These are phyloP conservation scores for Jaltomata sinuosa DNA, from an alignment of 257 asterid species.

Conservation along the genomic window DNA sequence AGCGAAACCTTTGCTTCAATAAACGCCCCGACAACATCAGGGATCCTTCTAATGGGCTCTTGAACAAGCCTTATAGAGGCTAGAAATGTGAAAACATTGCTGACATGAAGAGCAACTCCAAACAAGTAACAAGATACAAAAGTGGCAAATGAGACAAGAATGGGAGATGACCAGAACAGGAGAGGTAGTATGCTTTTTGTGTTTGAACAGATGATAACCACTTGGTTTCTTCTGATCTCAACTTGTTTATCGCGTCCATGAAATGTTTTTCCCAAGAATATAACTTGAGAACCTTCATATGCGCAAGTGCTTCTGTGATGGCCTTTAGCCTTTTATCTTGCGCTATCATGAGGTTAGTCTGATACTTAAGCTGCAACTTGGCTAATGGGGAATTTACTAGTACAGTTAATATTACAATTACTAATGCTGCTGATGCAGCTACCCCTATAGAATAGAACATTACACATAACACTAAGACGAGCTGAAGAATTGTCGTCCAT, in stretches of 20 bases:
- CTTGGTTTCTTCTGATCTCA: constrained; percentile 52
- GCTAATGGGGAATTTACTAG: constrained; percentile 69
- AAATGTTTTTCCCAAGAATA: constrained; percentile 90
- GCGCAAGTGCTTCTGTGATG: constrained; percentile 58
- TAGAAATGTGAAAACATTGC: constrained; percentile 78
- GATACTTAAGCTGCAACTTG: constrained; percentile 69
- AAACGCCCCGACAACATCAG: constrained; percentile 74
- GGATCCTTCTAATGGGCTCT: constrained; percentile 66
- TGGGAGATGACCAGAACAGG: constrained; percentile 80
- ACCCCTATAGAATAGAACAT: constrained; percentile 58
- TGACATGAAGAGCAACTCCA: constrained; percentile 49
- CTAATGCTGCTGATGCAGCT: constrained; percentile 67
- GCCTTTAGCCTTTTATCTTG: constrained; percentile 75
- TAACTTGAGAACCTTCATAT: constrained; percentile 76
- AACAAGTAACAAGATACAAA: constrained; percentile 77
- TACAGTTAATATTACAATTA: constrained; percentile 49
- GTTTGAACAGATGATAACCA: constrained; percentile 65
- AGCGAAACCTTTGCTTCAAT: constrained; percentile 80
- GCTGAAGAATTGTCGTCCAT: constrained; percentile 74
- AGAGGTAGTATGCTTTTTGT: constrained; percentile 51
- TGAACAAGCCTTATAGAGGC: constrained; percentile 77
- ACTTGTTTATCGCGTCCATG: constrained; percentile 31
- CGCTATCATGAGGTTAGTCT: constrained; percentile 64
- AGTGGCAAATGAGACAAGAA: constrained; percentile 74
- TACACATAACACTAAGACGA: constrained; percentile 49